A percentile compares a stretch with the other conserved stretches of the same genome.
phyloP scores from a whole-genome alignment of 2,329 filamentous ascomycete genomes.

The Fonsecaea monophora region DNA sequence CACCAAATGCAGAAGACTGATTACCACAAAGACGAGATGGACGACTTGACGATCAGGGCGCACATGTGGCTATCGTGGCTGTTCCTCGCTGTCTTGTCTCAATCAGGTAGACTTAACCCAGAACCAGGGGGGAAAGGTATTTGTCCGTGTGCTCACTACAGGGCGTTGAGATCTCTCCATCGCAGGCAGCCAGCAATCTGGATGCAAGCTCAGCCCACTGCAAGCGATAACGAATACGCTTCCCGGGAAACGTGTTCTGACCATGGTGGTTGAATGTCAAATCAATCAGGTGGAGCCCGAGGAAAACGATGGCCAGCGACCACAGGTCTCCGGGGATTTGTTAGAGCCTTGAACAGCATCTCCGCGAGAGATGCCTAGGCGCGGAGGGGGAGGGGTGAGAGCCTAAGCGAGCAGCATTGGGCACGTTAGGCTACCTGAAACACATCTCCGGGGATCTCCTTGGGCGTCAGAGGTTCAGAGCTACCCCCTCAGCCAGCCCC shows the following conservation, averaged over 20 bases:
- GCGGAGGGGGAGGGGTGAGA: not conserved
- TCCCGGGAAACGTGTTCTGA: not conserved
- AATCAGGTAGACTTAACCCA: conserved; percentile 2
- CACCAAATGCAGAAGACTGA: not conserved
- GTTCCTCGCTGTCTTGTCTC: not conserved
- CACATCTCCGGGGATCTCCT: not conserved
- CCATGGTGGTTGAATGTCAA: not conserved
- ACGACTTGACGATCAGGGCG: not conserved
- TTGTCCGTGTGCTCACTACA: not conserved
- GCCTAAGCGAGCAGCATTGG: conserved; percentile 5
- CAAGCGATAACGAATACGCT: not conserved
- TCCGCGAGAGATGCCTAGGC: conserved; percentile 7
- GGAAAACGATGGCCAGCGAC: not conserved
- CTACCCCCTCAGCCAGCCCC: conserved; percentile 17
- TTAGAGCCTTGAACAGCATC: not conserved
- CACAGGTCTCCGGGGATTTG: not conserved
- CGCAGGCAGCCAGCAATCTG: conserved; percentile 20
- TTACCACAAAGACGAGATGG: not conserved
- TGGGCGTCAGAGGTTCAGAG: conserved; percentile 8
- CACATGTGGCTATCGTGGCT: not conserved
- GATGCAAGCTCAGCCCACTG: conserved; percentile 18
- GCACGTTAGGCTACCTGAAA: conserved; percentile 8
- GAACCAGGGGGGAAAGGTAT: not conserved
- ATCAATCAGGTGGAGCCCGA: not conserved
- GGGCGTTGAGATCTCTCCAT: not conserved